Conservation (phyloP, 1,139 yeast genomes). For the Yamadazyma triangularis region DNA sequence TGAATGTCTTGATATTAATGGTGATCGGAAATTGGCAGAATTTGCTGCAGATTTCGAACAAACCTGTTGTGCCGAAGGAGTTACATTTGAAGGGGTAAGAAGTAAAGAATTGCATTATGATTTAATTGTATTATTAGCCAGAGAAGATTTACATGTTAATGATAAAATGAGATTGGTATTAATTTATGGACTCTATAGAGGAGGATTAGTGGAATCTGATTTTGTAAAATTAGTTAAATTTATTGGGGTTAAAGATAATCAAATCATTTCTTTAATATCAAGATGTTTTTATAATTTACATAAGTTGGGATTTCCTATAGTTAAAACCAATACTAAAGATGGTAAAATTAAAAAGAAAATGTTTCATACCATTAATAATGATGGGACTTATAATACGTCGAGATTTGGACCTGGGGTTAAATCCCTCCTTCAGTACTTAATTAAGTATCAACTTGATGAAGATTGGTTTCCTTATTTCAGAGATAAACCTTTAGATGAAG, state of each 20-base stretch:
- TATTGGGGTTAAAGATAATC: slow-evolving; percentile 58
- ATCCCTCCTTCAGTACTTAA: slow-evolving; percentile 47
- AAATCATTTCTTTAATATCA: slow-evolving; percentile 42
- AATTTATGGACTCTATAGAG: slow-evolving; percentile 75
- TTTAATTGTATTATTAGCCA: slow-evolving; percentile 54
- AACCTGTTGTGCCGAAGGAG: slow-evolving; percentile 69
- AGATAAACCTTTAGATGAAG: slow-evolving; percentile 68
- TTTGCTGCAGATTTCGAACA: slow-evolving; percentile 69
- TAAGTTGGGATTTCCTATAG: slow-evolving; percentile 60
- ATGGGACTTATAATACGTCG: slow-evolving; percentile 66
- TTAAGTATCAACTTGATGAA: slow-evolving; percentile 48
- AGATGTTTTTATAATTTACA: slow-evolving; percentile 62
- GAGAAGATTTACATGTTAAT: slow-evolving; percentile 45
- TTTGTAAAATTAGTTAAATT: slow-evolving; percentile 66
- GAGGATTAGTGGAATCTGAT: slow-evolving; percentile 78
- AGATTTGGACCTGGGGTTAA: slow-evolving; percentile 73
- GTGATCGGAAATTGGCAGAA: slow-evolving; percentile 52
- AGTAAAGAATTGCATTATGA: slow-evolving; percentile 64
- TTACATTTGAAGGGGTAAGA: slow-evolving; percentile 64
- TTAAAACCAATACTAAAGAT: slow-evolving; percentile 47
- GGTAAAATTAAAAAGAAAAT: slow-evolving; percentile 37
- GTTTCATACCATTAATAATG: slow-evolving; percentile 65
- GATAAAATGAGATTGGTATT: slow-evolving; percentile 79
- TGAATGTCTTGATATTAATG: slow-evolving; percentile 50
- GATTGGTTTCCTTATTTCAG: slow-evolving; percentile 68